phyloP scores from a whole-genome alignment of 352 stramenopile genomes.

The Peronospora tabacina region DNA sequence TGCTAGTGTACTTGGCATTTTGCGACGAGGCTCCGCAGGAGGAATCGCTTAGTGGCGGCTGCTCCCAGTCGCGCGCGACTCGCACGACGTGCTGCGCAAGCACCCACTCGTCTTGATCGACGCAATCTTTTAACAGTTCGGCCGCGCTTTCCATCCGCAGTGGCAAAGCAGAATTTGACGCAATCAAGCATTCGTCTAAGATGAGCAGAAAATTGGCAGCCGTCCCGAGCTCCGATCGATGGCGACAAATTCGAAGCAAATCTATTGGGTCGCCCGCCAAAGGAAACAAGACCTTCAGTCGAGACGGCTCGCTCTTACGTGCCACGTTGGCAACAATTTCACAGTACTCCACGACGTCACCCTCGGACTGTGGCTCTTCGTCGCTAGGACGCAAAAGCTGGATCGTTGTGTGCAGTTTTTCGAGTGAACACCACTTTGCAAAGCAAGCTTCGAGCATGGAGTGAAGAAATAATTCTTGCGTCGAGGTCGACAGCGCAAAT shows the following conservation, averaged over 20 bases:
- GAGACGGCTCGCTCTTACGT: conserved; percentile 76
- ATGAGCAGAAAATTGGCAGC: conserved; percentile 81
- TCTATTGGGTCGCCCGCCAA: conserved; percentile 57
- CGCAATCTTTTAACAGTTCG: conserved; percentile 55
- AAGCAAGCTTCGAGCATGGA: conserved; percentile 71
- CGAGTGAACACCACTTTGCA: conserved; percentile 32
- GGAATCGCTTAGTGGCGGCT: conserved; percentile 13
- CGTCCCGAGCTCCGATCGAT: conserved; percentile 63
- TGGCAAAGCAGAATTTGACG: conserved; percentile 21
- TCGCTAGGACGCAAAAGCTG: conserved; percentile 38
- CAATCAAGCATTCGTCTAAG: conserved; percentile 55
- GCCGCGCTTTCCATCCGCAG: conserved; percentile 48
- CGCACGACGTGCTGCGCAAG: conserved; percentile 73
- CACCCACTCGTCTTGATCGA: conserved; percentile 70
- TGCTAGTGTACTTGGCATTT: conserved; percentile 17
- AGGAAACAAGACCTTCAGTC: conserved; percentile 61
- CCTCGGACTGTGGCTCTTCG: conserved; percentile 5
- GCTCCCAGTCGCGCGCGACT: conserved; percentile 73
- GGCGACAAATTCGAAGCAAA: conserved; percentile 50
- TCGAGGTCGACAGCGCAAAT: conserved; percentile 57
- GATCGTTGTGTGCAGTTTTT: conserved; percentile 40
- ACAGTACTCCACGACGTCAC: conserved; percentile 71
- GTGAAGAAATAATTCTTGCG: conserved; percentile 74
- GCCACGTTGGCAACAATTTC: conserved; percentile 80
- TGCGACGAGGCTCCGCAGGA: neutral